phyloP scores from a whole-genome alignment of 139 green algal genomes.

The Chlorella sp. region DNA sequence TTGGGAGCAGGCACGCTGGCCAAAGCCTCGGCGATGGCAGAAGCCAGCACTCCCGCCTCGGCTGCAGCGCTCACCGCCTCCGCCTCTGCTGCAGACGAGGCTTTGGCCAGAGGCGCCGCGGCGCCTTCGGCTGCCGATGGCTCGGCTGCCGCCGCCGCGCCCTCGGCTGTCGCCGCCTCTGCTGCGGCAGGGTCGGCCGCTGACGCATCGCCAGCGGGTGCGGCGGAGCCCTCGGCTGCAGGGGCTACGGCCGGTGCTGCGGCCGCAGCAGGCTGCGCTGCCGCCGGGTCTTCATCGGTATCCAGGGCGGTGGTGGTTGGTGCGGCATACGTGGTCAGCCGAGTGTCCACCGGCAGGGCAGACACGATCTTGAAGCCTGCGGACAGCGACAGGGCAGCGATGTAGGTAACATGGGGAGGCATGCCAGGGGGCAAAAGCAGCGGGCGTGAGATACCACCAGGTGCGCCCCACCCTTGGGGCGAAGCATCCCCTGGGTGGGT shows the following conservation, averaged over 20 bases:
- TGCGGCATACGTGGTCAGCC: slow-evolving; percentile 17
- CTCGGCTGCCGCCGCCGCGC: background rate
- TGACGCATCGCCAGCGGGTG: background rate
- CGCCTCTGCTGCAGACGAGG: slow-evolving; percentile 10
- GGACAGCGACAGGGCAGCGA: too few relatives aligned
- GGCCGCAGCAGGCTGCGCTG: background rate
- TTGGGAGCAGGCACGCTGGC: background rate
- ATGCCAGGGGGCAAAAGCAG: too few relatives aligned
- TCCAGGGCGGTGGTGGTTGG: background rate
- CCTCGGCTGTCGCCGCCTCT: background rate
- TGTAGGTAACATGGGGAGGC: background rate
- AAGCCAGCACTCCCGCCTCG: slow-evolving; percentile 27
- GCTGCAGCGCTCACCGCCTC: slow-evolving; percentile 25
- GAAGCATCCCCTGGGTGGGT: too few relatives aligned
- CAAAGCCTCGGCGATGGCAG: slow-evolving; percentile 34
- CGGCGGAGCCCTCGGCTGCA: background rate
- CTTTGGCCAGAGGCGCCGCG: background rate
- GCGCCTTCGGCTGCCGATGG: too few relatives aligned
- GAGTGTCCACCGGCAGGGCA: slow-evolving; percentile 33
- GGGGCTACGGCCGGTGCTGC: background rate
- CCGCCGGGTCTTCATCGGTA: background rate
- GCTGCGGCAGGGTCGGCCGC: background rate
- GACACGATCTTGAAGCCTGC: slow-evolving; percentile 38
- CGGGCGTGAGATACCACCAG: too few relatives aligned
- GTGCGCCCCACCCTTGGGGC: too few relatives aligned